Base-by-base conservation (phyloP, 805 yeast genomes). In the Lipomyces starkeyi region DNA sequence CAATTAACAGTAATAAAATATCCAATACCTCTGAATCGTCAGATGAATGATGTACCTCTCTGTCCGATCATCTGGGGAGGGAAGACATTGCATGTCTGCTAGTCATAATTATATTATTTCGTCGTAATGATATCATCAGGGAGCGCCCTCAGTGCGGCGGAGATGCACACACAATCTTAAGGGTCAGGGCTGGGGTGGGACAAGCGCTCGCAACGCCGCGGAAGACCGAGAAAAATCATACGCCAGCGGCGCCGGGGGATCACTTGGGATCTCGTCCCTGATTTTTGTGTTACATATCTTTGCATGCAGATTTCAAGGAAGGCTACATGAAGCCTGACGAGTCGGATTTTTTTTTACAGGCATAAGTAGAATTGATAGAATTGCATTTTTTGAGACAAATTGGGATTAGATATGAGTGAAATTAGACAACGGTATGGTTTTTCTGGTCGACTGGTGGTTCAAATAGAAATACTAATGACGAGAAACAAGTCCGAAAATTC, bases 401-500 rank as follows among this genome's bases (percentile, higher is more conserved):
- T n/a, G 9, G 11, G 54, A 22, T 49, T 27, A 27, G 20, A 20
- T 2, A 53, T 29, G 34, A 14, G 34, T 20, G 29, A 14, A 25
- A 25, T 20, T 14, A 53, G 17, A 29, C 17, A 29, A 22, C 57
- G 34, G 57, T 25, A 25, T 7, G 57, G n/a, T 20, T 13, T 25
- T 25, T 4, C 2, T 25, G 17, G 17, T 25, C 17, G 17, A 6
- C 4, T 53, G 17, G 29, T 53, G 2, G 7, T 1, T 8, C 11
- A 8, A 20, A 3, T 11, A 53, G 34, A 14, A 4, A 11, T 20
- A 20, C 8, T 43, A 17, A 43, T 43, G 20, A 43, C 22, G 20
- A 8, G 3, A 17, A 37, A 2, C 59, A n/a, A 58, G 66, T n/a
- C 59, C 62, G 43, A 20, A 7, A 20, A 49, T 66, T 13, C 64